These are phyloP conservation scores for Candolleomyces aberdarensis DNA, from an alignment of 768 basidiomycete species.

Conservation along the genomic window DNA sequence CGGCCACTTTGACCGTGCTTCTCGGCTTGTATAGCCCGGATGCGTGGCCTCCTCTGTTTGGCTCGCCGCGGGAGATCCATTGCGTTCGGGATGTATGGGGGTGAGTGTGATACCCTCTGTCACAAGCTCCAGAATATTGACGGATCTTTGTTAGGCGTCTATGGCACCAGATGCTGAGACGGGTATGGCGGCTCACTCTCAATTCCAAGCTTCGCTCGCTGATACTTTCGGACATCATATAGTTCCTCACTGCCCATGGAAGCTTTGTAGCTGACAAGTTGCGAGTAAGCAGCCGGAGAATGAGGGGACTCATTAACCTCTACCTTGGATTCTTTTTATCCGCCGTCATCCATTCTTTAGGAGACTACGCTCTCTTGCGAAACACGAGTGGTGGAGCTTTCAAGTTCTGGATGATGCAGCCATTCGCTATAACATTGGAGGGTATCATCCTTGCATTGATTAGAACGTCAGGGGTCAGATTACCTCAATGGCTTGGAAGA, in stretches of 20 bases:
- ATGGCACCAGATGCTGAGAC: slow-evolving; percentile 37
- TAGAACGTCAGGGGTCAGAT: not conserved
- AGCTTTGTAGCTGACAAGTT: not conserved
- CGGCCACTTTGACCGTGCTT: slow-evolving; percentile 21
- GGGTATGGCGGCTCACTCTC: slow-evolving; percentile 18
- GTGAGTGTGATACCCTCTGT: slow-evolving; percentile 20
- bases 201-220: not conserved
- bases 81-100: slow-evolving; percentile 39
- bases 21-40: slow-evolving; percentile 23
- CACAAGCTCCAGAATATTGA: not conserved
- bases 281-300: not conserved
- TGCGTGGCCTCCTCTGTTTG: slow-evolving; percentile 39
- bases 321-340: not conserved
- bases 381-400: not conserved
- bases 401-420: not conserved
- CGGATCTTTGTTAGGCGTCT: slow-evolving; percentile 4
- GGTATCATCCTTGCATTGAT: not conserved
- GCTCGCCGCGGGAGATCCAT: slow-evolving; percentile 28
- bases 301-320: not conserved
- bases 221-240: not conserved
- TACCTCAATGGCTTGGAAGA: not conserved
- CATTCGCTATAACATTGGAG: not conserved
- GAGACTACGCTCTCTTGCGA: not conserved
- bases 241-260: not conserved
- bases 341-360: not conserved